Base-by-base conservation (phyloP, 2,329 filamentous ascomycete species). In the Colletotrichum sp. region DNA sequence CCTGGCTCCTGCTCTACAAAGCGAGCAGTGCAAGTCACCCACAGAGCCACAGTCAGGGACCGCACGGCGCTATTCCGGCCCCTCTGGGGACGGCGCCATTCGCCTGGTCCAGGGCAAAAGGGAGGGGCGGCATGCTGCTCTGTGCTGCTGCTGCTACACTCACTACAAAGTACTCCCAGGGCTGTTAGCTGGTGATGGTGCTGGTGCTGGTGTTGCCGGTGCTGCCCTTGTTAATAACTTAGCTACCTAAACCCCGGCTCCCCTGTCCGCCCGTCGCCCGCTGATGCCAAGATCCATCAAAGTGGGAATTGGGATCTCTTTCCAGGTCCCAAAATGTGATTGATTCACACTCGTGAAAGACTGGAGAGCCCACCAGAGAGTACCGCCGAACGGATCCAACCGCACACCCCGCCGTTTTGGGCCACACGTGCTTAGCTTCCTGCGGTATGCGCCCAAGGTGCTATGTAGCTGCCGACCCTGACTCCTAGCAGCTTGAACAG, bases 11-110 rank as follows among this genome's bases (percentile, higher is more conserved):
- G 39, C 39, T n/a, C 0, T n/a, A n/a, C 39, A 44, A 2, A n/a
- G 8, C 2, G 39, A 39, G 36, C 36, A 39, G 39, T 21, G 39
- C 39, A 49, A n/a, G 39, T 49, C 39, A 49, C 39, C 39, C 39
- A 49, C 39, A n/a, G 18, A 12, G 44, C 44, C 44, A 52, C 44
- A 52, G 44, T 21, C 44, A 52, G 44, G 44, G 44, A 52, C 44
- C 44, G 39, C 52, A 65, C 74, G 74, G 74, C 64, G 49, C 70
- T 76, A 76, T 69, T 76, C n/a, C 74, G 74, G 74, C 70, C 70
- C 71, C 64, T 76, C 73, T 76, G 57, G 30, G 18, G 68, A 59
- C 73, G 64, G 73, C 49, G 64, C 69, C 64, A 59, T 76, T 73
- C 59, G 63, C 21, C 70, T 73, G 57, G 69, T 55, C 72, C 32